Base-by-base conservation (phyloP, 2,329 filamentous ascomycete species). In the Exophiala spinifera region DNA sequence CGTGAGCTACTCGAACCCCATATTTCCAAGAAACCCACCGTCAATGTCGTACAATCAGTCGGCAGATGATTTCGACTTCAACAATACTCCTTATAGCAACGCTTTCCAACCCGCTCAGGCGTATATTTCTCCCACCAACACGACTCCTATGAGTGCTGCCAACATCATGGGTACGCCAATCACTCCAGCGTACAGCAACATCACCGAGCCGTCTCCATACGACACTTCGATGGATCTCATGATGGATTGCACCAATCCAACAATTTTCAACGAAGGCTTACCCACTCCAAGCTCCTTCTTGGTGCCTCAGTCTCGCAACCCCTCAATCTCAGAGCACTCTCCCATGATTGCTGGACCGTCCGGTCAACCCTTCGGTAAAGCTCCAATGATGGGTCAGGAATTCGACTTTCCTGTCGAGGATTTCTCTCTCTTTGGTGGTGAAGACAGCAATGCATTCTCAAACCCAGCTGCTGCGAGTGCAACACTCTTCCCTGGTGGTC, bases 141-240 rank as follows among this genome's bases (percentile, higher is more conserved):
- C 50, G 15, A 54, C 52, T 40, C 55, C 60, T 19, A 51, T 53
- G 15, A 55, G 52, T n/a, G 46, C 55, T 44, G 49, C 49, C 43
- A 50, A 61, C 31, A 52, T 59, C 49, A 61, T 63, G 55, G 53
- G 53, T 20, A 64, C 62, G 3, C 63, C 62, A 10, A 57, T 56
- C 28, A 65, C 61, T 7, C 61, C 61, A 11, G 56, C 61, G 2
- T 63, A 61, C 47, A 65, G 58, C 58, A 62, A 59, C 48, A 63
- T 65, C 53, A 65, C 63, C 11, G 59, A 54, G 49, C 55, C 58
- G 14, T 63, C 60, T 47, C 60, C 60, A 19, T 58, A 57, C 47
- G 46, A 43, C 20, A 52, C 39, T 4, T 20, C 47, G 10, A 62
- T 59, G 50, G 54, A 62, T 48, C 47, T 61, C n/a, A 42, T 51